Evolutionary conservation across 2,329 filamentous ascomycete species (phyloP).

Genomic region (Trichophyton benhamiae): DNA sequence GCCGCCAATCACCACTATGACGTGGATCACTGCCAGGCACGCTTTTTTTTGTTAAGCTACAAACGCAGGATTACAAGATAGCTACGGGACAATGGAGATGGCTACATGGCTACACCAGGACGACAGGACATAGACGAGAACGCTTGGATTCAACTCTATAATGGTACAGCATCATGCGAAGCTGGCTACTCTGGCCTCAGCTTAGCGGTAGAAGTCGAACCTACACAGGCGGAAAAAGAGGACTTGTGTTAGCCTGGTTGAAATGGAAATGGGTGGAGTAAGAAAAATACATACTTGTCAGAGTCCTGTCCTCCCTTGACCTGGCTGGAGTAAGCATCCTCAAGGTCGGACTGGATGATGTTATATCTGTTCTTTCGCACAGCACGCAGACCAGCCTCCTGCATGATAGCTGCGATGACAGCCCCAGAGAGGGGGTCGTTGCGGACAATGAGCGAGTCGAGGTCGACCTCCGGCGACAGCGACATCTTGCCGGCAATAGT

Average conservation of each 20-base stretch:
- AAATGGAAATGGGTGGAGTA: background rate
- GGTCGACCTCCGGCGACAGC: conserved; percentile 85
- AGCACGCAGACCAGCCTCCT: conserved; percentile 86
- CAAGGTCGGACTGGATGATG: conserved; percentile 92
- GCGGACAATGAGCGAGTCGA: conserved; percentile 89
- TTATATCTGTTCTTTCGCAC: conserved; percentile 98
- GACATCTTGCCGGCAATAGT: conserved; percentile 99
- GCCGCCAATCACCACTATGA: background rate
- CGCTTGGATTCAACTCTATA: background rate
- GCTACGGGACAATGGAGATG: too few relatives aligned
- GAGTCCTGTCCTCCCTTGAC: conserved; percentile 71
- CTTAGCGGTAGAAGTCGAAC: conserved; percentile 78
- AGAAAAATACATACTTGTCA: conserved; percentile 41
- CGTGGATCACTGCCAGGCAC: background rate
- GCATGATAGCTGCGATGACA: conserved; percentile 97
- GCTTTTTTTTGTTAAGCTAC: too few relatives aligned
- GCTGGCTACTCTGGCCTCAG: conserved; percentile 1
- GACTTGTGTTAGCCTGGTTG: conserved; percentile 29
- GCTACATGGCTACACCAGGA: background rate
- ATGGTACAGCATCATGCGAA: background rate
- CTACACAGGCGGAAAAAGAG: conserved; percentile 37
- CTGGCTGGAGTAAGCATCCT: conserved; percentile 93
- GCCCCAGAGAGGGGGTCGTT: conserved; percentile 93
- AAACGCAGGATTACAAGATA: too few relatives aligned
- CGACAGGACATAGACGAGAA: background rate